phyloP scores from a whole-genome alignment of 2,329 filamentous ascomycete species.

The Colletotrichum sp. region DNA sequence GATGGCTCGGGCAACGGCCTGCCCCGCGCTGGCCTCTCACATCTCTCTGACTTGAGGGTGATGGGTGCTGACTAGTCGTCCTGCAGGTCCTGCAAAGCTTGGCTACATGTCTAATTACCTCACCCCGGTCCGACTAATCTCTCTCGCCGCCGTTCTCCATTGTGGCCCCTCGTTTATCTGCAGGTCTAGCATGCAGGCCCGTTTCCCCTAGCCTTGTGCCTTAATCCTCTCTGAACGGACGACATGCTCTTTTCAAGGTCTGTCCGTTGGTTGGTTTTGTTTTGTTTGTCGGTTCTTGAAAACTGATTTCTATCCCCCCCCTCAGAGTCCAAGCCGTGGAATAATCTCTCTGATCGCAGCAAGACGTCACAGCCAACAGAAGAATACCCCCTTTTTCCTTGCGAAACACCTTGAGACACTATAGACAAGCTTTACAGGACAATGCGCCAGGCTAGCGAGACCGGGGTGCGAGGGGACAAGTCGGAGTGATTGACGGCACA shows the following conservation, averaged over 20 bases:
- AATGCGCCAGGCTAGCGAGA: background rate
- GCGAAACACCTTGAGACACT: constrained; percentile 15
- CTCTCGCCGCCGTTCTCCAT: background rate
- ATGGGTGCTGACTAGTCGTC: constrained; percentile 9
- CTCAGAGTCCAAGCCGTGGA: background rate
- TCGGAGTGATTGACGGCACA: background rate
- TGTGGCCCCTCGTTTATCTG: constrained; percentile 17
- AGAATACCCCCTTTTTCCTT: background rate
- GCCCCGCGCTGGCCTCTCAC: background rate
- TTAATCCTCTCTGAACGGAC: background rate
- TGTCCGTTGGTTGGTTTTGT: background rate
- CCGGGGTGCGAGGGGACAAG: background rate
- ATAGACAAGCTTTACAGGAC: background rate
- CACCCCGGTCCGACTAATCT: background rate
- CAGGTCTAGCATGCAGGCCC: background rate
- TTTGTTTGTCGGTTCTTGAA: background rate
- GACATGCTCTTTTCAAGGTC: background rate
- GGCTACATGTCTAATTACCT: background rate
- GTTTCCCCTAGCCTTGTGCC: background rate
- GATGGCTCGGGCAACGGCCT: constrained; percentile 1
- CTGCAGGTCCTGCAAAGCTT: constrained; percentile 7
- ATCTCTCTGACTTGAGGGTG: background rate
- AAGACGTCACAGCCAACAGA: background rate
- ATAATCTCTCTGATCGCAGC: background rate
- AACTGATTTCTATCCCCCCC: background rate